A percentile compares a stretch with the other conserved stretches of the same genome.
Conservation (phyloP, 768 basidiomycete species). For the Lactarius indigo region DNA sequence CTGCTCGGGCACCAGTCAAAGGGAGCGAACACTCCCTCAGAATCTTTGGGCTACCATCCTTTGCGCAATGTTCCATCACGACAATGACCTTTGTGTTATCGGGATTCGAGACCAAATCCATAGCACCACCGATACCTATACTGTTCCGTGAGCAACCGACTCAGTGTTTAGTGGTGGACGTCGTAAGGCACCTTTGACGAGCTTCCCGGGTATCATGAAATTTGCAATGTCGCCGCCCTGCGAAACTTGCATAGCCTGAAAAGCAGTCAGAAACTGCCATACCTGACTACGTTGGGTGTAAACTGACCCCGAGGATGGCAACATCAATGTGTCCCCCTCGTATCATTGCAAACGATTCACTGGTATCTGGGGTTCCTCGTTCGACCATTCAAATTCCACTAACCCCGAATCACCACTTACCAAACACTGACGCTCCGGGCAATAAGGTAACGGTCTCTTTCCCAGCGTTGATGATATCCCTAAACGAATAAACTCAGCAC, state of each 20-base stretch:
- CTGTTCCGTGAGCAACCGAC: neutral
- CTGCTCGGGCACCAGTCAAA: constrained; percentile 81
- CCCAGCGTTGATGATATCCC: constrained; percentile 91
- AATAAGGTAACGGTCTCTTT: constrained; percentile 93
- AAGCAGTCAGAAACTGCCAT: constrained; percentile 5
- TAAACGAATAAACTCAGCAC: constrained; percentile 30
- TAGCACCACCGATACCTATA: constrained; percentile 88
- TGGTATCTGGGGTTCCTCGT: constrained; percentile 57
- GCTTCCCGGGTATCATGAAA: constrained; percentile 97
- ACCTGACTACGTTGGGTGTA: neutral
- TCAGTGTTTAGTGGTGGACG: neutral
- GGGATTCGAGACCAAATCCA: constrained; percentile 96
- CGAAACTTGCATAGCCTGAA: constrained; percentile 93
- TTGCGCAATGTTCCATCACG: constrained; percentile 87
- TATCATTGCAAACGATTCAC: constrained; percentile 97
- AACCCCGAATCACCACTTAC: constrained; percentile 38
- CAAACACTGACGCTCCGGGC: constrained; percentile 89
- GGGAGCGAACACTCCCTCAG: constrained; percentile 78
- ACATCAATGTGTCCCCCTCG: constrained; percentile 94
- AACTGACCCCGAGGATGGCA: constrained; percentile 82
- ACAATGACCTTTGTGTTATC: constrained; percentile 91
- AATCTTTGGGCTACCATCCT: constrained; percentile 88
- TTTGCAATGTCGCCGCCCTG: constrained; percentile 92
- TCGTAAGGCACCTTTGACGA: constrained; percentile 60
- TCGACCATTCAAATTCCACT: neutral